Evolutionary conservation across 805 yeast genomes (phyloP).

Genomic region (Starmerella gropengiesseri): DNA sequence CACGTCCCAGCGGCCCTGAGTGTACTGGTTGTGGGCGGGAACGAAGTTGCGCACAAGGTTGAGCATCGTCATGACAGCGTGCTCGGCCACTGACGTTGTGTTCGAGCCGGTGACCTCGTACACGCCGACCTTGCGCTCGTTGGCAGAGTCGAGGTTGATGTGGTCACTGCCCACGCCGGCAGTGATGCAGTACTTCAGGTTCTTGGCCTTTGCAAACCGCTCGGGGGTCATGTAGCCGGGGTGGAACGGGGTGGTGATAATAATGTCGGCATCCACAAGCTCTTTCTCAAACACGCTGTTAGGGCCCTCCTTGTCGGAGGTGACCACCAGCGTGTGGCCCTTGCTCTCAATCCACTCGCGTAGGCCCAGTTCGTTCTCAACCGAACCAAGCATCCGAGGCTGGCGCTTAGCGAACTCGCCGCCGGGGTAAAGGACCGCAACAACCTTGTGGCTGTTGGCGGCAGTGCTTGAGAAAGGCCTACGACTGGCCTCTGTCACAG

Average conservation of each 20-base stretch:
- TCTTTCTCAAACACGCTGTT: conserved; percentile 49
- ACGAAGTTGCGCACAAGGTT: conserved; percentile 64
- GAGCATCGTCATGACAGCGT: conserved; percentile 62
- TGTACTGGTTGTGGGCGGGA: conserved; percentile 59
- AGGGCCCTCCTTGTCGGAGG: conserved; percentile 58
- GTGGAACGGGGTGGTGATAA: conserved; percentile 74
- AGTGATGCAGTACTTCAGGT: conserved; percentile 57
- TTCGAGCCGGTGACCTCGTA: conserved; percentile 76
- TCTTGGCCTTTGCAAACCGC: conserved; percentile 58
- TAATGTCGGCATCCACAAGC: conserved; percentile 60
- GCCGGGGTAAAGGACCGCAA: conserved; percentile 16
- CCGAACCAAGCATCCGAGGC: conserved; percentile 44
- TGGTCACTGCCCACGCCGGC: conserved; percentile 86
- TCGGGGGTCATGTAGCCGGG: conserved; percentile 65
- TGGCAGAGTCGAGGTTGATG: conserved; percentile 59
- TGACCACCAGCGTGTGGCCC: conserved; percentile 58
- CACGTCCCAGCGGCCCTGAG: conserved; percentile 60
- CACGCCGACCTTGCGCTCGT: conserved; percentile 52
- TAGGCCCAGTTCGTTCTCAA: conserved; percentile 67
- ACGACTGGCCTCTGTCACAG: no score
- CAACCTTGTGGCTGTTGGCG: conserved; percentile 7
- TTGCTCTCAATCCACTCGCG: conserved; percentile 49
- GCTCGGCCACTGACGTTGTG: conserved; percentile 72
- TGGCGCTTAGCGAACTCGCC: conserved; percentile 15
- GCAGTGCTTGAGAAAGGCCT: conserved; percentile 11